Base-by-base conservation (phyloP, 192 early-diverging fungal genomes). In the Linnemannia hyalina region DNA sequence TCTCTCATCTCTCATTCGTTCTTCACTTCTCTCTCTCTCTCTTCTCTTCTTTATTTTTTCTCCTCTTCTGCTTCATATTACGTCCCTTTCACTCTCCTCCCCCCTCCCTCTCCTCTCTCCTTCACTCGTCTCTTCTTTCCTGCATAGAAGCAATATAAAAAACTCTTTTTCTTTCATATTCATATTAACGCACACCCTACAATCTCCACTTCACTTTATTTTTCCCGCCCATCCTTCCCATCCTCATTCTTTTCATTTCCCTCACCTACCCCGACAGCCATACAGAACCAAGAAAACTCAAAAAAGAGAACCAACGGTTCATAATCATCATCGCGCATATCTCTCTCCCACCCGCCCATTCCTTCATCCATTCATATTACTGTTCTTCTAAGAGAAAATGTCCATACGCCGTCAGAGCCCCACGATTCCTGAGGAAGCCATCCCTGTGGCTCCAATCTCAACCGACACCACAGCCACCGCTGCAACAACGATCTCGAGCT, bases 391-490 rank as follows among this genome's bases (percentile, higher is more conserved):
- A 38, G 16, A 40, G 6, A 22, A 35, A 23, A 82, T 82, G 81
- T 63, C 74, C 0, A 55, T 52, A 54, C 81, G 75, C 35, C 81
- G 81, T 75, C 42, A 82, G 16, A 82, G 81, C 44, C 81, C 81
- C 36, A 75, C 81, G n/a, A 75, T 81, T 32, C 44, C 73, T 35
- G 74, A 81, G 29, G 74, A 81, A 13, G 47, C 26, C 26, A 13
- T 15, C 26, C 54, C 70, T 63, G 55, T 65, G 60, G 60, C 44
- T 42, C 41, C 70, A 26, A n/a, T 42, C 44, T 52, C 36, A 11
- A 13, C 60, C n/a, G 60, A 65, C 26, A 9, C 32, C 29, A 65
- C 60, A 29, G 60, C 60, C 29, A 65, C 60, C 9, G 26, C 60
- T 22, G 5, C 49, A 18, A 22, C 49, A 22, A 20, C 6, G 11